Evolutionary conservation across 2,329 filamentous ascomycete species (phyloP).

Genomic region (Coniochaeta pulveracea): DNA sequence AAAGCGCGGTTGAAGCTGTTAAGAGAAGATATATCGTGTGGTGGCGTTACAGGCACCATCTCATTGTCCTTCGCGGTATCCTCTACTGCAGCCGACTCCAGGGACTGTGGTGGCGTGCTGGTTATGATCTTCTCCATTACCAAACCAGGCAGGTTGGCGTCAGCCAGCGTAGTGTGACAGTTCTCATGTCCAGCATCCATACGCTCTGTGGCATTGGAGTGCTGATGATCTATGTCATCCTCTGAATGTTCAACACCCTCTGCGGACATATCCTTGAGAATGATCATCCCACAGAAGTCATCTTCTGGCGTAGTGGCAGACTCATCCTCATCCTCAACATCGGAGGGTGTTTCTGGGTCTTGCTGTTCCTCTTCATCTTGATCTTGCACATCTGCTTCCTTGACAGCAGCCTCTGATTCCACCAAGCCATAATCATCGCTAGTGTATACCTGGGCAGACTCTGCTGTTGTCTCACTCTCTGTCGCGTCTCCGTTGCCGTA

Average conservation of each 20-base stretch:
- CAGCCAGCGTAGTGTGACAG: not conserved
- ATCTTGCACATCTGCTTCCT: too few species aligned
- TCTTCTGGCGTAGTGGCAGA: conserved; percentile 3
- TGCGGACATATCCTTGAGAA: not conserved
- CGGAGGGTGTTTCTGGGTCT: not conserved
- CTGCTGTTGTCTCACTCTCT: too few species aligned
- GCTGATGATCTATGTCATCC: not conserved
- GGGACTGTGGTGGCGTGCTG: conserved; percentile 3
- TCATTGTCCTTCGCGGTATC: not conserved
- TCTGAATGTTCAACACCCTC: not conserved
- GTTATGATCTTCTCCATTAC: not conserved
- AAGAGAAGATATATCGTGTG: conserved; percentile 13
- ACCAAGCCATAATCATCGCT: too few species aligned
- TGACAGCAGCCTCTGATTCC: too few species aligned
- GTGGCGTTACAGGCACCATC: not conserved
- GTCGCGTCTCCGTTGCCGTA: not conserved
- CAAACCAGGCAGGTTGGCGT: not conserved
- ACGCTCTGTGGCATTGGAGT: not conserved
- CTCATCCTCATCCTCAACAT: not conserved
- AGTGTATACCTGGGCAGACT: too few species aligned
- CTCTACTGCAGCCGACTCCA: not conserved
- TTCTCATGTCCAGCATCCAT: not conserved
- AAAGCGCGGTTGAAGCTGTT: conserved; percentile 13
- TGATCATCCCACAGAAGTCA: conserved; percentile 1
- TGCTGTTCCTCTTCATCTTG: not conserved